phyloP scores from a whole-genome alignment of 1,284 basidiomycete genomes.

The Ganoderma lucidum region DNA sequence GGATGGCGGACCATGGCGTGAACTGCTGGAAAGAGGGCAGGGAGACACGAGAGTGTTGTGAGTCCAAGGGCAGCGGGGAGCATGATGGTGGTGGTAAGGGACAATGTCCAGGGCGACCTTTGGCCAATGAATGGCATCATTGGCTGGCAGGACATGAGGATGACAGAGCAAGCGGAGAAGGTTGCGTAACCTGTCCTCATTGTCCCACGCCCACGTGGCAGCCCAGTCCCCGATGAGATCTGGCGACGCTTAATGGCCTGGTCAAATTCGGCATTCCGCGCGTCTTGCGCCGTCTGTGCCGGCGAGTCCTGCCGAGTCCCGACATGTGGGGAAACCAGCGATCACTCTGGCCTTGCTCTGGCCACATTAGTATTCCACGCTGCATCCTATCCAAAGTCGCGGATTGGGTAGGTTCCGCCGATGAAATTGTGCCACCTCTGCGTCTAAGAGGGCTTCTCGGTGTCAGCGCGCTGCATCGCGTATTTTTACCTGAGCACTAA shows the following conservation, averaged over 20 bases:
- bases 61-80: conserved; percentile 14
- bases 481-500: too few species aligned
- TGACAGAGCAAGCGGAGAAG: conserved; percentile 21
- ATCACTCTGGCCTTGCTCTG: not conserved
- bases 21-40: not conserved
- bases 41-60: conserved; percentile 9
- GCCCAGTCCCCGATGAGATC: conserved; percentile 10
- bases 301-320: too few species aligned
- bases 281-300: not conserved
- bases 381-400: conserved; percentile 10
- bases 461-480: too few species aligned
- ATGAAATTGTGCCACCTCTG: too few species aligned
- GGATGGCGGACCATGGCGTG: conserved; percentile 14
- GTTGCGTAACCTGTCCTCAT: conserved; percentile 18
- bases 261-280: conserved; percentile 7
- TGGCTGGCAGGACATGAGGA: conserved; percentile 3
- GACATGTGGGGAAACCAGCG: not conserved
- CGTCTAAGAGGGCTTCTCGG: too few species aligned
- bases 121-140: not conserved
- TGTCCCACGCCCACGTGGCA: not conserved
- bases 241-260: conserved; percentile 8
- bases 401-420: not conserved
- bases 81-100: conserved; percentile 27
- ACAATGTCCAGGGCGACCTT: conserved; percentile 14
- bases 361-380: not conserved